Evolutionary conservation across 257 asterid species (phyloP), one percentile per base, ranked within the genome.

Genomic region (Datura wrightii): DNA sequence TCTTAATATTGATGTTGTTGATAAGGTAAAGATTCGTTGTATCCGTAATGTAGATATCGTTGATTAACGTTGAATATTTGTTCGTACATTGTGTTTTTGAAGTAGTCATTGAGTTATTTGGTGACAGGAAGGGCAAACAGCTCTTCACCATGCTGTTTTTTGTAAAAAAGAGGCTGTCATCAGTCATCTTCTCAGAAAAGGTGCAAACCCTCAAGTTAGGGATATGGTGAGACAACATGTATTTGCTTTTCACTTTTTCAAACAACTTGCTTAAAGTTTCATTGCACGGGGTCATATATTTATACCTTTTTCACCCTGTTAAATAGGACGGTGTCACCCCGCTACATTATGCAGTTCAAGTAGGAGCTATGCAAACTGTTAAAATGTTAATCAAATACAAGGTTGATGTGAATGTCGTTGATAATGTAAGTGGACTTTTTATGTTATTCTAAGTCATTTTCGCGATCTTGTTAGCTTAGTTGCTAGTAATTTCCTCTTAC

Each of bases 281-380:
- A 59, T 62, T 41, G 2, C 0, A 1, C 8, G 2, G 10, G 41
- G 72, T 79, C 69, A 31, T 70, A 31, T 70, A 81, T 62, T 16
- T 83, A 79, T 2, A 36, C 58, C 86, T 36, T 19, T 6, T 84
- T 16, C 10, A 81, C 80, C 55, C 16, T 79, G 44, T 8, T 84
- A 41, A 24, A 72, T 87, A 96, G 98, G 98, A 91, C 82, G 98
- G 99, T 24, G 94, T 92, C 53, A 93, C 97, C 6, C 97, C 99
- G 3, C 97, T 96, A 72, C 99, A 96, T 88, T 94, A 94, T 81
- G 99, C 99, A 84, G 97, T 92, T 90, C 99, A 94, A 90, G 98
- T 92, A 41, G 98, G 99, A 67, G 99, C 98, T 31, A 46, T 90
- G 91, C 99, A 96, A 85, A 92, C 98, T 0, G 97, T 92, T 39